Base-by-base conservation (phyloP, 768 basidiomycete species). In the Lentinula lateritia region DNA sequence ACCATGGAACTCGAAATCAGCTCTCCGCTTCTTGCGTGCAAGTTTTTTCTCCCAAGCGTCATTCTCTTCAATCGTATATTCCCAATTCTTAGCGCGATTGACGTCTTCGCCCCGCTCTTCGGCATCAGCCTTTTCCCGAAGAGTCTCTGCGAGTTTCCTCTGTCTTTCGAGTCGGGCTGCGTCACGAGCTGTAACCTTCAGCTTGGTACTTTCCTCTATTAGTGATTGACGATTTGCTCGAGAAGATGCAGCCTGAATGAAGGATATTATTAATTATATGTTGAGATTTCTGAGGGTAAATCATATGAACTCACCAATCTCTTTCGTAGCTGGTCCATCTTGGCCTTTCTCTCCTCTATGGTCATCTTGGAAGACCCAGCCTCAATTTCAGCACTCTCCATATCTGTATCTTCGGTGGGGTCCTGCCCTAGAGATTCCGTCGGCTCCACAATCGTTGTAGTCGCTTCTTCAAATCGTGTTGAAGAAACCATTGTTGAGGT, bases 31-130 rank as follows among this genome's bases (percentile, higher is more conserved):
- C 75, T 95, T 98, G 68, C 88, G 76, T 28, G 86, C 88, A 66
- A 84, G 72, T 72, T 95, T 93, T 80, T 90, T 91, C 77, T 97
- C 95, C 97, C 97, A 99, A 61, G 86, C 80, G 63, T 98, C 94
- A 69, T 95, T 96, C 74, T 98, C 93, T 75, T 98, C 93, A 61
- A 97, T 86, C 32, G 91, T 91, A 78, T 91, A 95, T 67, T 93
- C 92, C 94, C 94, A 98, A 69, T 94, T 93, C 82, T 92, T 93
- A 70, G 85, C 83, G 63, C 95, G 76, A 71, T 96, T 93, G 6
- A 93, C 78, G 70, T 98, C 95, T 71, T 94, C 93, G n/a, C 95
- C 96, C 0, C 83, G 79, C 57, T 93, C 95, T 72, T 92, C 90
- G 1, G 94, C 94, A 64, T 95, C 92, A 2, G 89, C 87, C 74